A percentile compares a stretch with the other conserved stretches of the same genome.
phyloP scores from a whole-genome alignment of 345 rosid species.

The Eucalyptus decipiens region DNA sequence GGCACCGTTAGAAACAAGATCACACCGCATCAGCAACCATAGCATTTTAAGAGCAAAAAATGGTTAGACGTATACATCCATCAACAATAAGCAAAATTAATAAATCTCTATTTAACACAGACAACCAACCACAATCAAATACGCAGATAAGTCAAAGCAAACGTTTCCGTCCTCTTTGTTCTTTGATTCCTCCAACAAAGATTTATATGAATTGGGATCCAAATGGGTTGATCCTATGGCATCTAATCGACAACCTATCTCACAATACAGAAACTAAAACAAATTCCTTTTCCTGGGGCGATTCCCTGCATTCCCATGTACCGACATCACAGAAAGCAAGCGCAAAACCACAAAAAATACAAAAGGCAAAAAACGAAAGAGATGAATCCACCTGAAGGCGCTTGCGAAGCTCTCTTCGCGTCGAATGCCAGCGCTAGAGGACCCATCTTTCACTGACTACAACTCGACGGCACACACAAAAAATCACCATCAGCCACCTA shows the following conservation, averaged over 20 bases:
- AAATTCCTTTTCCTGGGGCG: background rate
- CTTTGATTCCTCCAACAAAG: background rate
- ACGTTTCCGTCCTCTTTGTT: background rate
- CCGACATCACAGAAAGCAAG: background rate
- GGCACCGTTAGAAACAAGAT: background rate
- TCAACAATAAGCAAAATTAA: background rate
- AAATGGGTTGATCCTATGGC: background rate
- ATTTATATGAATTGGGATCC: background rate
- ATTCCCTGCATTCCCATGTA: background rate
- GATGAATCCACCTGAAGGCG: background rate
- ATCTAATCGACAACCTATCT: background rate
- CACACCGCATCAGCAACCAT: background rate
- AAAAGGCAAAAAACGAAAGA: background rate
- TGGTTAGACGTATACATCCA: background rate
- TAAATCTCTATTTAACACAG: background rate
- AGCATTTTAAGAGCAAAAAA: background rate
- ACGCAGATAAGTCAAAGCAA: background rate
- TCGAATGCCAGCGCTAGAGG: slow-evolving; percentile 18
- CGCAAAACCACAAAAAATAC: background rate
- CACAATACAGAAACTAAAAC: background rate
- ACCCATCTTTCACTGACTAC: slow-evolving; percentile 3
- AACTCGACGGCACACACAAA: background rate
- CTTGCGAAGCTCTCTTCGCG: slow-evolving; percentile 5
- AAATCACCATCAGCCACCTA: background rate
- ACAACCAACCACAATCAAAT: background rate